Conservation (phyloP, 345 rosid genomes). For the Luvunga scandens region DNA sequence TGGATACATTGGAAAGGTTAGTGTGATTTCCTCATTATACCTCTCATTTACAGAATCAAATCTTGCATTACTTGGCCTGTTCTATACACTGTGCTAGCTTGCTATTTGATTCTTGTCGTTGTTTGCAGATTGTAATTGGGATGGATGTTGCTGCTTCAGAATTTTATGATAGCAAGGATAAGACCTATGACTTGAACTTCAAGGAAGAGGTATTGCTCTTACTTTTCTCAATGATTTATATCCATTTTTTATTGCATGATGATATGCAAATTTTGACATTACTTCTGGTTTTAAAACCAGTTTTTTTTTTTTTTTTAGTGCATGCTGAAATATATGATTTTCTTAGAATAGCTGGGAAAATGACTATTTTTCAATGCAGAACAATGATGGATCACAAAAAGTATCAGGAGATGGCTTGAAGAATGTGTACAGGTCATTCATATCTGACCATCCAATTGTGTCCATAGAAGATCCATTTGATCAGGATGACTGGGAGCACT, state of each 20-base stretch:
- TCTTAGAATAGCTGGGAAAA: conserved; percentile 1
- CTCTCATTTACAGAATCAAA: neutral
- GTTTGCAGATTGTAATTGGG: conserved; percentile 61
- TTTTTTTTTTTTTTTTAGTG: neutral
- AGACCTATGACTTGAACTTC: conserved; percentile 61
- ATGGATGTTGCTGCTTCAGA: conserved; percentile 82
- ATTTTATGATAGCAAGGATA: conserved; percentile 49
- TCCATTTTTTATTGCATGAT: neutral
- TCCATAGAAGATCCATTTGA: conserved; percentile 76
- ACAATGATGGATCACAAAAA: conserved; percentile 59
- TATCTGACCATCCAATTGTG: conserved; percentile 54
- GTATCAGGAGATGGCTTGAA: conserved; percentile 61
- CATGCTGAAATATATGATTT: neutral
- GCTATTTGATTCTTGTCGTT: neutral
- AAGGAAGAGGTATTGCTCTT: conserved; percentile 48
- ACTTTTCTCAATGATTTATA: neutral
- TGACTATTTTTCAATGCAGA: conserved; percentile 31
- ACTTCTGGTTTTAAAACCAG: neutral
- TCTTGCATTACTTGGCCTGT: neutral
- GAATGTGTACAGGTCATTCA: conserved; percentile 60
- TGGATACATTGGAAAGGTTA: conserved; percentile 60
- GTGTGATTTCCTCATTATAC: neutral
- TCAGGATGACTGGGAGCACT: conserved; percentile 74
- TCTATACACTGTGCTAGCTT: neutral
- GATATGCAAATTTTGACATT: neutral